Evolutionary conservation across 139 green algal species (phyloP).

Genomic region (Penium margaritaceum): DNA sequence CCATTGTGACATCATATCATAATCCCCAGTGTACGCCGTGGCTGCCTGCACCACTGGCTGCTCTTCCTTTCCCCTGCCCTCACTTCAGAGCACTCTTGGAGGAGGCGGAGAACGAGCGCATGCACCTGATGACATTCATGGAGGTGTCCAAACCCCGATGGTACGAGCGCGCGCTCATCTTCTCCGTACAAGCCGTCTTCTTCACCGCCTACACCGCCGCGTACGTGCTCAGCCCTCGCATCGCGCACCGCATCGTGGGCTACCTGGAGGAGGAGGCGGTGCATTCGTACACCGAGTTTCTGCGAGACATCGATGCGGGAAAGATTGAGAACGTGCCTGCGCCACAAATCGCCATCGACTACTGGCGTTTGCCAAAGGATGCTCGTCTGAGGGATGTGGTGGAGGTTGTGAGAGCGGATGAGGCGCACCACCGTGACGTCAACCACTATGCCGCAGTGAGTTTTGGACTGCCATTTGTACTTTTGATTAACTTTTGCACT

Average conservation of each 20-base stretch:
- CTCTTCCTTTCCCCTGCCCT: no score
- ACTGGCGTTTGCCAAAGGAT: constrained; percentile 49
- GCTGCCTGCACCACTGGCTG: no score
- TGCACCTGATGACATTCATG: constrained; percentile 83
- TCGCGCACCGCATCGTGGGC: constrained; percentile 77
- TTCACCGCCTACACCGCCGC: constrained; percentile 76
- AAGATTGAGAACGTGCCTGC: constrained; percentile 53
- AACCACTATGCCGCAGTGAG: constrained; percentile 62
- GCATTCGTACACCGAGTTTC: constrained; percentile 77
- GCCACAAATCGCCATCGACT: constrained; percentile 61
- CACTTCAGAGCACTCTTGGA: constrained; percentile 90
- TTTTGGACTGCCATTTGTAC: no score
- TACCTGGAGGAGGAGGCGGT: constrained; percentile 95
- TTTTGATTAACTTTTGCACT: no score
- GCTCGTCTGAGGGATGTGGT: constrained; percentile 72
- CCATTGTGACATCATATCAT: no score
- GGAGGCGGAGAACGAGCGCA: constrained; percentile 90
- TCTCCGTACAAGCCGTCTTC: constrained; percentile 65
- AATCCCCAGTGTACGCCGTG: no score
- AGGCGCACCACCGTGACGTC: constrained; percentile 68
- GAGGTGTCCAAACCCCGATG: constrained; percentile 59
- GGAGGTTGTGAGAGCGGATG: constrained; percentile 75
- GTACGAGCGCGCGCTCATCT: constrained; percentile 69
- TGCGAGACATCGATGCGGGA: constrained; percentile 64
- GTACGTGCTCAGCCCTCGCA: constrained; percentile 71